Conservation (phyloP, 768 basidiomycete genomes). For the Fistulinella prunicolor region DNA sequence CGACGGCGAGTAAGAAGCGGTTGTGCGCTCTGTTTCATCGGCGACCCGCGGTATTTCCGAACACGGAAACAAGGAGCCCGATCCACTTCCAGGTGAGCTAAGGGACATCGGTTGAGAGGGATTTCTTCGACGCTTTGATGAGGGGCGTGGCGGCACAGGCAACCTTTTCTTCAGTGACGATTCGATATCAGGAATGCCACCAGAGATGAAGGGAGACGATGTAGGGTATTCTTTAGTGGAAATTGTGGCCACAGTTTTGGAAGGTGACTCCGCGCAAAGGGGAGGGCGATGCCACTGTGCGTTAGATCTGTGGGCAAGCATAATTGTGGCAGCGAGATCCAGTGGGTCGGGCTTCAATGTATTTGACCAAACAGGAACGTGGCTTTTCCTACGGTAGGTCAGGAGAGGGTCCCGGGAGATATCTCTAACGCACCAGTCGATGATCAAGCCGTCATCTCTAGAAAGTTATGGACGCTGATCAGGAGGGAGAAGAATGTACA, state of each 20-base stretch:
- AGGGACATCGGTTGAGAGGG: neutral
- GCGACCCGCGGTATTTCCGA: neutral
- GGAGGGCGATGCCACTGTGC: conserved; percentile 10
- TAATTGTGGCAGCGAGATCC: conserved; percentile 29
- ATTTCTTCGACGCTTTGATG: conserved; percentile 7
- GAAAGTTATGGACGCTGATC: neutral
- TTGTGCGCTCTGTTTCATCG: conserved; percentile 4
- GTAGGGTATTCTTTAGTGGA: neutral
- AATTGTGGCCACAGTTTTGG: neutral
- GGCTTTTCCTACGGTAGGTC: conserved; percentile 24
- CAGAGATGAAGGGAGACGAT: neutral
- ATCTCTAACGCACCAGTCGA: conserved; percentile 27
- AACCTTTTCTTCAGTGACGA: conserved; percentile 11
- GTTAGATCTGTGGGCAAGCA: conserved; percentile 25
- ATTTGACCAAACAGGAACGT: conserved; percentile 32
- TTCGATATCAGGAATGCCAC: neutral
- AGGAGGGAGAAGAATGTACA: neutral
- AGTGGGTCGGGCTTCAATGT: conserved; percentile 24
- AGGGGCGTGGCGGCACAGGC: conserved; percentile 21
- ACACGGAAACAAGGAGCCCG: neutral
- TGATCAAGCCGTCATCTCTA: conserved; percentile 30
- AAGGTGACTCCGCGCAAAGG: neutral
- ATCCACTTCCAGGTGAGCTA: neutral
- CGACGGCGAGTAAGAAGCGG: neutral
- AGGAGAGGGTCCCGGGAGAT: neutral